Conservation (phyloP, 2,329 filamentous ascomycete species). For the Sporothrix euskadiensis region DNA sequence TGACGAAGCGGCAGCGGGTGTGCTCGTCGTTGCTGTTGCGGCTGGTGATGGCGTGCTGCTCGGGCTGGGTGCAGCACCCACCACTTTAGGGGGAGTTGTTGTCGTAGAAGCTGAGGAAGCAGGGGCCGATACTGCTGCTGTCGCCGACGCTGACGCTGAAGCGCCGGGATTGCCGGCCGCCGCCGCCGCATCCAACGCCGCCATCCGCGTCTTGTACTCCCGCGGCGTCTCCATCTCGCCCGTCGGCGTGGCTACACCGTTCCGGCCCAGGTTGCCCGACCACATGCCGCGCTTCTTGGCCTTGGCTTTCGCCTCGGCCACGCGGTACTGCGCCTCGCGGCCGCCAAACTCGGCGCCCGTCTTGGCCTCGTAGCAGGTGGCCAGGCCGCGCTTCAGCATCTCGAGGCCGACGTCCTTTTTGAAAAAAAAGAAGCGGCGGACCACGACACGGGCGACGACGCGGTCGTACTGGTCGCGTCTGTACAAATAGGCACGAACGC, state of each 20-base stretch:
- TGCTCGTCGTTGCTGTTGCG: neutral
- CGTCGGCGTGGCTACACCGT: constrained; percentile 52
- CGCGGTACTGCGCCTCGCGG: constrained; percentile 62
- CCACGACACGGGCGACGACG: constrained; percentile 80
- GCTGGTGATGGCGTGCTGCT: constrained; percentile 5
- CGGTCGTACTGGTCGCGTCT: constrained; percentile 89
- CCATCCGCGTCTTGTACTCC: constrained; percentile 72
- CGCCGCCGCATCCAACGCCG: constrained; percentile 38
- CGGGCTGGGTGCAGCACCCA: neutral
- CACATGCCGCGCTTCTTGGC: constrained; percentile 71
- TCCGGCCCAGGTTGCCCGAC: constrained; percentile 58
- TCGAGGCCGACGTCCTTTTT: constrained; percentile 81
- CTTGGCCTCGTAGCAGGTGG: constrained; percentile 93
- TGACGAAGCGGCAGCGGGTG: neutral
- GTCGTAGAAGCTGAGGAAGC: neutral
- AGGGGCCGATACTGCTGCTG: neutral
- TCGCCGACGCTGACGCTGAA: neutral
- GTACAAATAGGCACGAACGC: constrained; percentile 80
- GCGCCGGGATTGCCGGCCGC: neutral
- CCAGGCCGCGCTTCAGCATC: constrained; percentile 82
- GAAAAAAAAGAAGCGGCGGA: constrained; percentile 63
- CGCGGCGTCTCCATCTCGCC: constrained; percentile 71
- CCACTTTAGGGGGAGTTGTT: neutral
- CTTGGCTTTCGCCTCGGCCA: constrained; percentile 67
- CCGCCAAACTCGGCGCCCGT: constrained; percentile 84